Evolutionary conservation across 805 yeast species (phyloP), one percentile per base, ranked within the genome.

Genomic region (Saccharomycopsis schoenii): DNA sequence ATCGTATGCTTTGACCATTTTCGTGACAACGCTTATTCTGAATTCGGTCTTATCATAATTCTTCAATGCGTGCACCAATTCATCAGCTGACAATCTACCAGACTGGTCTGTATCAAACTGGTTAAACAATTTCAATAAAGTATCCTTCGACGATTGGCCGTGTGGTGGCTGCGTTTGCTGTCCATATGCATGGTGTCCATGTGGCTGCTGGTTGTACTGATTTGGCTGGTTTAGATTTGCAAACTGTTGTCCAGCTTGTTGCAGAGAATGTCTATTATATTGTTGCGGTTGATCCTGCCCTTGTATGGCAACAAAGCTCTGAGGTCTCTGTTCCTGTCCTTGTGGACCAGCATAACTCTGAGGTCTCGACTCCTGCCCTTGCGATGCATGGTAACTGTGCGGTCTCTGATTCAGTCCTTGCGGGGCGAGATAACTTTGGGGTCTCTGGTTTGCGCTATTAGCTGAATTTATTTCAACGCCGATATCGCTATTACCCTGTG

Each of bases 1-100:
- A 21, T 59, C 64, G 52, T 50, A 58, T n/a, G 57, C 57, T 24
- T 58, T 59, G n/a, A 61, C 43, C 60, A 61, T 56, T 47, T 61
- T 55, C 25, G 59, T 51, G 9, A 56, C 61, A 10, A 56, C 54
- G 43, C 60, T 58, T n/a, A n/a, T n/a, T 14, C 55, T 47, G 25
- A 61, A 61, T 15, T 50, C 41, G n/a, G 60, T 61, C 25, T 40
- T 14, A 41, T 61, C 64, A n/a, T 56, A 59, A 36, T 61, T 61
- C 37, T 37, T 58, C 55, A 61, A 59, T 2, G 61, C 61, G 21
- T 56, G 56, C 8, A 14, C 55, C 29, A 61, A 56, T 17, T 56
- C 64, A 15, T 55, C 43, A 19, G 52, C 58, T 15, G 57, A 42
- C 25, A 61, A 42, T 51, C 60, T 25, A 1, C 60, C 64, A 21